Percentiles rank a stretch among this genome's conserved stretches.
Conservation (phyloP, 2,329 filamentous ascomycete genomes). For the Podosphaera xanthii region DNA sequence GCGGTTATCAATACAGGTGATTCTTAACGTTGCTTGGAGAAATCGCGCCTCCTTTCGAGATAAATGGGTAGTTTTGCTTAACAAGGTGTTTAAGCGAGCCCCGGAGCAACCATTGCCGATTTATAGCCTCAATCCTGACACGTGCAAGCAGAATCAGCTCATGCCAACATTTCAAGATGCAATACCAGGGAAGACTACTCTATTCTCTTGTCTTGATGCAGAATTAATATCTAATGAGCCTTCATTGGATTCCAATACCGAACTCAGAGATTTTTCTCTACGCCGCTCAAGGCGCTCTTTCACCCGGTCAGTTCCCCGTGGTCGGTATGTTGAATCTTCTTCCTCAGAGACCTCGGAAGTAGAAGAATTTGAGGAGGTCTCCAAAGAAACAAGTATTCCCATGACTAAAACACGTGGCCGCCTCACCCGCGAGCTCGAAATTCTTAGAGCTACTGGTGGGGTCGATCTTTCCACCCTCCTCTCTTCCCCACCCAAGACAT, state of each 20-base stretch:
- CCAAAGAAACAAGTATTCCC: background rate
- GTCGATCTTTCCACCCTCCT: slow-evolving; percentile 6
- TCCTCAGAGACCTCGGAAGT: slow-evolving; percentile 1
- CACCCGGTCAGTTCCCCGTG: slow-evolving; percentile 1
- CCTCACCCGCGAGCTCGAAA: slow-evolving; percentile 10
- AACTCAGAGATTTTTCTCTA: background rate
- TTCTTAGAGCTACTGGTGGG: slow-evolving; percentile 12
- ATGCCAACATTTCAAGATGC: background rate
- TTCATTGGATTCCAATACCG: background rate
- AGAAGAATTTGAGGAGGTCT: background rate
- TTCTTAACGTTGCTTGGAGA: slow-evolving; percentile 62
- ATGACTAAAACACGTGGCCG: slow-evolving; percentile 2
- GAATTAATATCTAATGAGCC: background rate
- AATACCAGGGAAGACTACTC: background rate
- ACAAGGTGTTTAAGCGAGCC: slow-evolving; percentile 37
- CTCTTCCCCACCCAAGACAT: slow-evolving; percentile 2
- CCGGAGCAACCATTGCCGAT: slow-evolving; percentile 15
- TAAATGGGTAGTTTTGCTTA: slow-evolving; percentile 51
- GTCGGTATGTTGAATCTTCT: slow-evolving; percentile 12
- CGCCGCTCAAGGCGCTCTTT: slow-evolving; percentile 1
- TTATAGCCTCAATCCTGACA: background rate
- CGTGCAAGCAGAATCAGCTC: background rate
- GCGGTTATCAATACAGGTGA: slow-evolving; percentile 45
- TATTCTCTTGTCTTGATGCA: background rate
- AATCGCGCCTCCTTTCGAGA: slow-evolving; percentile 59